Evolutionary conservation across 768 basidiomycete genomes (phyloP), one percentile per base, ranked within the genome.

Genomic region (Cubamyces lactineus): DNA sequence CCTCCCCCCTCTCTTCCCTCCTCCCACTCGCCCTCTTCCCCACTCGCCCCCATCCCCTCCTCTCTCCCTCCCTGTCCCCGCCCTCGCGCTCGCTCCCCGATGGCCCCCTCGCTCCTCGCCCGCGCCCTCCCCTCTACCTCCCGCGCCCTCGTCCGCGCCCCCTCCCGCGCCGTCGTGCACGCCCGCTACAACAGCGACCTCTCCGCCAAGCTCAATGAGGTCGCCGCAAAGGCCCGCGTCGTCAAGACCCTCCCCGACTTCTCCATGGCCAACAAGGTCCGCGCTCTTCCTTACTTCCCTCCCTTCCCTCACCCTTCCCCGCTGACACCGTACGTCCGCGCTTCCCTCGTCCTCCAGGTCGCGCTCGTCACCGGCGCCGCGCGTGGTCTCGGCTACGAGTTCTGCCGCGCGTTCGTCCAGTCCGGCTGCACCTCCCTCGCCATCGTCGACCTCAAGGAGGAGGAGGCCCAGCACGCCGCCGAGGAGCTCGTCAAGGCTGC

Each of bases 331-430:
- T 53, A 43, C 43, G 19, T 51, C 46, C 45, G 21, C 53, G 42
- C 59, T 59, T 21, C 43, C 64, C 48, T 34, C 65, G 61, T n/a
- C n/a, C 41, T 56, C 26, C 63, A 96, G 88, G 94, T 94, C 56
- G 93, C 92, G 76, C 78, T 96, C 68, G 87, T 98, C 53, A 98
- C 96, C 41, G 96, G 96, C 48, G 96, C 88, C 56, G 96, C 95
- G 13, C 83, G 91, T 69, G 96, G 96, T 7, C 78, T 98, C 48
- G 96, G 96, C 7, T 83, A 90, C 66, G 89, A 94, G 74, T 94
- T 98, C 72, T 95, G 94, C 72, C 84, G 87, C 48, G 94, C 94
- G 13, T 95, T 98, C 74, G 70, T 95, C 66, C 87, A 91, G 75
- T 91, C 91, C 6, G 96, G 94, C 52, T 94, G 92, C 73, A 87